phyloP scores from a whole-genome alignment of 176 grass and related monocot genomes.

The Oryza meridionalis region DNA sequence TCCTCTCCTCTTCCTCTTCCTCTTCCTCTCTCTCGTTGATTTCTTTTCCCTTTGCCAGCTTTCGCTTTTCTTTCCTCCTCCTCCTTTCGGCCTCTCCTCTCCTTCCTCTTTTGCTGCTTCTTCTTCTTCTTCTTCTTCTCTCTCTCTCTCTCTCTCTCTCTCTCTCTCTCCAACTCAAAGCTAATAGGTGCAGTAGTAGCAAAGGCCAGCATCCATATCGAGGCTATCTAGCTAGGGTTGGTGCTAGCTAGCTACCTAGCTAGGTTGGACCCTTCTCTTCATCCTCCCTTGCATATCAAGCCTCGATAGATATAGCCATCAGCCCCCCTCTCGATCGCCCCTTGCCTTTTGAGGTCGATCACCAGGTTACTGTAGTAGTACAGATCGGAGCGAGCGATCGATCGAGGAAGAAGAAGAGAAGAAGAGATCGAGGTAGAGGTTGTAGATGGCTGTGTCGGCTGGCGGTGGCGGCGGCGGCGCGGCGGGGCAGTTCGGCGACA shows the following conservation, averaged over 20 bases:
- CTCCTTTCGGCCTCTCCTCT: neutral
- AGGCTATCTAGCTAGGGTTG: slow-evolving; percentile 57
- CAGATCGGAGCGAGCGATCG: slow-evolving; percentile 17
- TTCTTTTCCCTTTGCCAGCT: neutral
- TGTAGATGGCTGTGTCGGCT: slow-evolving; percentile 15
- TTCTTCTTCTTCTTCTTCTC: neutral
- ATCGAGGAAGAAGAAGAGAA: slow-evolving; percentile 38
- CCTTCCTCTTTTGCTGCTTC: slow-evolving; percentile 9
- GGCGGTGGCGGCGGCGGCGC: neutral
- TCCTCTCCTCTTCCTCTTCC: neutral
- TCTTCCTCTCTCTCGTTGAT: neutral
- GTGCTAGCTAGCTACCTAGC: neutral
- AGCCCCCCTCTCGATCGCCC: neutral
- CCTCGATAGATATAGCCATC: slow-evolving; percentile 11
- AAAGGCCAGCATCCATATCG: neutral
- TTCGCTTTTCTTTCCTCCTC: neutral
- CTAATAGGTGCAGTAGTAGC: neutral
- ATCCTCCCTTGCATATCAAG: slow-evolving; percentile 54
- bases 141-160: no score
- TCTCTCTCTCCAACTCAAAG: neutral
- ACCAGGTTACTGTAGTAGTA: neutral
- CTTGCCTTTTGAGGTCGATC: no score
- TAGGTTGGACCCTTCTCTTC: neutral
- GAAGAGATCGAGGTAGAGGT: slow-evolving; percentile 10
- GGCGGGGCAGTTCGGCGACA: slow-evolving; percentile 45